Conservation (phyloP, 73 alveolate genomes). For the Breviolum minutum region DNA sequence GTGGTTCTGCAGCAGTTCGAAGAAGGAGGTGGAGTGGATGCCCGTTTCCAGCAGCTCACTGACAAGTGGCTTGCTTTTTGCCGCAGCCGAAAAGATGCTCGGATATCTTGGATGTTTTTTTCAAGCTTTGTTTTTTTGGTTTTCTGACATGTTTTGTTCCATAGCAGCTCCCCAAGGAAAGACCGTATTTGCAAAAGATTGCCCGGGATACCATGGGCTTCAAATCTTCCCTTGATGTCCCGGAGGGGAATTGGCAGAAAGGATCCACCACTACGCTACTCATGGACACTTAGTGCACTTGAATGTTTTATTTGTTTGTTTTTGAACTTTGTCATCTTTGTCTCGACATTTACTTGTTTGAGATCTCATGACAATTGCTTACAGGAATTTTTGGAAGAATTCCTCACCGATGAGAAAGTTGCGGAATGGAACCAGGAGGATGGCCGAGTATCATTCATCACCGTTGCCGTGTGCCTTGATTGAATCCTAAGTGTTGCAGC, state of each 20-base stretch:
- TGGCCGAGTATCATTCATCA: not conserved
- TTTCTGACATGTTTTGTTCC: not conserved
- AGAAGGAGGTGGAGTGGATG: not conserved
- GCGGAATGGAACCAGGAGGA: not conserved
- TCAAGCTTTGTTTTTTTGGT: not conserved
- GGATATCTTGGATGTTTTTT: too few relatives aligned
- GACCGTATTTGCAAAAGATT: not conserved
- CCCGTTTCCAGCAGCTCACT: not conserved
- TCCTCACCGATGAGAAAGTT: not conserved
- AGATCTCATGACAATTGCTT: too few relatives aligned
- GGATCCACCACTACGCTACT: not conserved
- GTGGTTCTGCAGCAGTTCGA: not conserved
- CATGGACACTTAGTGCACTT: not conserved
- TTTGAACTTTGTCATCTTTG: not conserved
- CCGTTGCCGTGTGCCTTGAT: not conserved
- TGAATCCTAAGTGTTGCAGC: too few relatives aligned
- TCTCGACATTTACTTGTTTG: too few relatives aligned
- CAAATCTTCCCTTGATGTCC: not conserved
- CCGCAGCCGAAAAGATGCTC: not conserved
- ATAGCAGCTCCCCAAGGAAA: not conserved
- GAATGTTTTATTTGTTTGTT: not conserved
- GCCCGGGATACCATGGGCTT: not conserved
- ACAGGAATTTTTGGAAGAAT: not conserved
- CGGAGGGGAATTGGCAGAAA: conserved; percentile 25
- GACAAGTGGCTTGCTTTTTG: not conserved